A percentile compares a stretch with the other conserved stretches of the same genome.
Evolutionary conservation across 441 rosid species (phyloP).

Genomic region (Pelargonium myrrhifolium): DNA sequence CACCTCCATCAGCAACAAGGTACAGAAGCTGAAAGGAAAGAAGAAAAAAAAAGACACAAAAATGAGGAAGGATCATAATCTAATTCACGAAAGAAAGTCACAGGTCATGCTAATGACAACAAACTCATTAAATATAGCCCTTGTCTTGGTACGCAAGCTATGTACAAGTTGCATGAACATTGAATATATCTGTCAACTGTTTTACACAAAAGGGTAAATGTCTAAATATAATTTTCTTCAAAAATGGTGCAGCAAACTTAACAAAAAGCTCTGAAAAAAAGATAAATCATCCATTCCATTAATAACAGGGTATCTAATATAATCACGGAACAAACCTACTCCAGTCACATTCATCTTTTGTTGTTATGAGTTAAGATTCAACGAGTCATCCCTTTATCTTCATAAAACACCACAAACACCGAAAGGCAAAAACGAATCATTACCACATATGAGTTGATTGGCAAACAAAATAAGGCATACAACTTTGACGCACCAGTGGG

Average conservation of each 20-base stretch:
- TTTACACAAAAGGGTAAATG: slow-evolving; percentile 1
- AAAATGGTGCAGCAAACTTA: background rate
- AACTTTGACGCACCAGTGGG: background rate
- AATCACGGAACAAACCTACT: background rate
- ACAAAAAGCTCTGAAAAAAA: background rate
- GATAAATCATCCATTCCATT: background rate
- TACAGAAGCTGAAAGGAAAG: slow-evolving; percentile 2
- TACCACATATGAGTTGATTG: background rate
- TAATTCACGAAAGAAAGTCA: background rate
- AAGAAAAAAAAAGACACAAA: background rate
- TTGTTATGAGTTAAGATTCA: background rate
- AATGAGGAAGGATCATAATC: background rate
- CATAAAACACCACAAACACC: slow-evolving; percentile 1
- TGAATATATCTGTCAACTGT: slow-evolving; percentile 1
- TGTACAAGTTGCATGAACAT: background rate
- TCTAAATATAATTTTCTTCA: background rate
- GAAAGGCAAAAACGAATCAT: background rate
- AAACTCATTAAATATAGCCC: background rate
- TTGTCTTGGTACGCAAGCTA: background rate
- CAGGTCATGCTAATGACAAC: slow-evolving; percentile 1
- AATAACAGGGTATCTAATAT: slow-evolving; percentile 3
- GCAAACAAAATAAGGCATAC: background rate
- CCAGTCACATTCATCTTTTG: slow-evolving; percentile 2
- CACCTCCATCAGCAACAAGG: background rate
- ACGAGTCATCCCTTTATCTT: background rate